Conservation (phyloP, 768 basidiomycete genomes). For the Leccinum aurantiacum region DNA sequence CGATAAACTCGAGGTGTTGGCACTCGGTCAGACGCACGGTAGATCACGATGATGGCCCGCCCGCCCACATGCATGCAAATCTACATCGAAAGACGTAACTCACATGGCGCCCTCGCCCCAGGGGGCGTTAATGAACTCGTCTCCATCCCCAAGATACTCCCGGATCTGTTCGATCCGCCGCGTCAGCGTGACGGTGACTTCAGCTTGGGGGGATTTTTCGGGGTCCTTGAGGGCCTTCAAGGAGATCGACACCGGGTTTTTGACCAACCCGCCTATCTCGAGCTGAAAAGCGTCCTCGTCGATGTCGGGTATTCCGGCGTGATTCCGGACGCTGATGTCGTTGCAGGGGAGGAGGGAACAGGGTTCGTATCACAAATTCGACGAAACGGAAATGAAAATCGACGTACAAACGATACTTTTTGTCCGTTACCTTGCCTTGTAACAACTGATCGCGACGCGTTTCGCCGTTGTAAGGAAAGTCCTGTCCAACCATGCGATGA, state of each 20-base stretch:
- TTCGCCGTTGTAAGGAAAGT: constrained; percentile 59
- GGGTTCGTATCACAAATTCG: not conserved
- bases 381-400: not conserved
- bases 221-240: constrained; percentile 51
- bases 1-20: constrained; percentile 54
- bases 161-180: constrained; percentile 52
- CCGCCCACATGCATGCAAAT: no score
- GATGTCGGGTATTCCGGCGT: constrained; percentile 52
- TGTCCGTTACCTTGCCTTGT: constrained; percentile 47
- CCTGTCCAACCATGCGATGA: constrained; percentile 11
- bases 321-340: constrained; percentile 46
- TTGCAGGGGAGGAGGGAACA: not conserved
- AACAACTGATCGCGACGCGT: constrained; percentile 45
- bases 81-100: constrained; percentile 20
- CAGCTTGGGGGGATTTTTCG: constrained; percentile 30
- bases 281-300: constrained; percentile 46
- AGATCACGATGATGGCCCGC: not conserved
- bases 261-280: constrained; percentile 53
- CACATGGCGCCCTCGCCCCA: constrained; percentile 54
- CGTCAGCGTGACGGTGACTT: constrained; percentile 53
- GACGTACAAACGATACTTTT: constrained; percentile 49
- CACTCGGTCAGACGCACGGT: constrained; percentile 35
- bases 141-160: constrained; percentile 54
- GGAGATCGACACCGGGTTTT: constrained; percentile 41
- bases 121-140: constrained; percentile 53